Conservation (phyloP, 2,329 filamentous ascomycete species). For the Sphaerostilbella broomeana region DNA sequence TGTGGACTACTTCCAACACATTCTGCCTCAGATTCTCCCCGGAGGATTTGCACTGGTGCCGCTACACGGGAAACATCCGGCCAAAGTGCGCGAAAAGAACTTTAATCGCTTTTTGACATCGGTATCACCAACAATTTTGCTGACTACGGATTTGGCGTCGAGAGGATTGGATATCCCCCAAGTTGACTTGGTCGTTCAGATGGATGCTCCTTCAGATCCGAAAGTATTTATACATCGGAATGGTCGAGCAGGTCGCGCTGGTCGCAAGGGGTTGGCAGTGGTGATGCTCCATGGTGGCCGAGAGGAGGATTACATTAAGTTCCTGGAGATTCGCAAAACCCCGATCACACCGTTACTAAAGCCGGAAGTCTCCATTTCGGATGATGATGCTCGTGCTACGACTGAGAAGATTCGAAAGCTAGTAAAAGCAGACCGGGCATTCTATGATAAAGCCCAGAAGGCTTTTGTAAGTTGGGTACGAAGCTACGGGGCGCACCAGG, state of each 20-base stretch:
- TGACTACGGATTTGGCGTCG: constrained; percentile 90
- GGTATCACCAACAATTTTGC: constrained; percentile 67
- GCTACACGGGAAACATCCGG: constrained; percentile 85
- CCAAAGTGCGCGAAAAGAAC: constrained; percentile 82
- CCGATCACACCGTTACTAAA: constrained; percentile 61
- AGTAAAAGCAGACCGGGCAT: constrained; percentile 44
- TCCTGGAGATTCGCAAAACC: constrained; percentile 80
- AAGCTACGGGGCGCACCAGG: constrained; percentile 85
- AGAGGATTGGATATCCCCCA: constrained; percentile 87
- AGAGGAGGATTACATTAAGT: constrained; percentile 86
- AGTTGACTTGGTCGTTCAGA: constrained; percentile 83
- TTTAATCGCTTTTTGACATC: constrained; percentile 73
- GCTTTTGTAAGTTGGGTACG: constrained; percentile 92
- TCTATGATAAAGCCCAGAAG: constrained; percentile 83
- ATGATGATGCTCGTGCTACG: constrained; percentile 51
- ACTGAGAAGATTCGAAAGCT: constrained; percentile 56
- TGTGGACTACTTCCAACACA: constrained; percentile 86
- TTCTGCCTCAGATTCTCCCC: constrained; percentile 68
- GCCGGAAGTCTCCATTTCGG: constrained; percentile 50
- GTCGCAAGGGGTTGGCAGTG: constrained; percentile 75
- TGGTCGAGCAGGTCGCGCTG: constrained; percentile 83
- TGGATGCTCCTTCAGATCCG: constrained; percentile 76
- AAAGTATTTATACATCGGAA: constrained; percentile 95
- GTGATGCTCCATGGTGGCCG: constrained; percentile 77
- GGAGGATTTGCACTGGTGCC: constrained; percentile 64